Percentiles rank a stretch among this genome's conserved stretches.
phyloP scores from a whole-genome alignment of 805 yeast genomes.

The Candida corydali region DNA sequence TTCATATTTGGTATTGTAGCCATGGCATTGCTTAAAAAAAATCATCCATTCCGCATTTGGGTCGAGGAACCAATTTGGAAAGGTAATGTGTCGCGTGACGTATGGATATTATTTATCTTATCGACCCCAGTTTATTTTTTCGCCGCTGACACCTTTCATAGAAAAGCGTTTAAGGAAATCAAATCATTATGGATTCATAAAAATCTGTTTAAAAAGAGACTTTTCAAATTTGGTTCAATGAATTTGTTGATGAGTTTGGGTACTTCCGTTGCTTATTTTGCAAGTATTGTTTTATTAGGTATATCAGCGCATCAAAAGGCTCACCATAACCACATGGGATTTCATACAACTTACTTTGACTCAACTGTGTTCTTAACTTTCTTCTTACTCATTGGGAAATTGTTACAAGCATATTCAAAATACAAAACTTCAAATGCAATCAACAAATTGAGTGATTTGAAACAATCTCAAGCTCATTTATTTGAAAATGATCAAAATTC shows the following conservation, averaged over 20 bases:
- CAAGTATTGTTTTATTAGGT: constrained; percentile 55
- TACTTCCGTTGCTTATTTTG: constrained; percentile 66
- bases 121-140: constrained; percentile 73
- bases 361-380: constrained; percentile 74
- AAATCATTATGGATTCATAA: constrained; percentile 52
- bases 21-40: constrained; percentile 52
- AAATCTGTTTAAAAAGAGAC: constrained; percentile 50
- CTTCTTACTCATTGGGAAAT: constrained; percentile 66
- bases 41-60: constrained; percentile 46
- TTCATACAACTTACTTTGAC: constrained; percentile 68
- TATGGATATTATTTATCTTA: constrained; percentile 62
- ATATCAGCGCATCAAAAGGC: constrained; percentile 36
- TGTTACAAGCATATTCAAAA: constrained; percentile 64
- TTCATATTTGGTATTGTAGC: constrained; percentile 66
- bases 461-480: constrained; percentile 47
- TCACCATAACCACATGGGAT: constrained; percentile 32
- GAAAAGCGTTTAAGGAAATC: constrained; percentile 60
- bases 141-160: constrained; percentile 70
- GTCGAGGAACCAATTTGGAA: constrained; percentile 58
- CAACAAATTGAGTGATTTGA: constrained; percentile 46
- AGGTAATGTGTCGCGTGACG: constrained; percentile 56
- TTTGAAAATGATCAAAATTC: constrained; percentile 24
- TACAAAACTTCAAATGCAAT: constrained; percentile 65
- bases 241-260: constrained; percentile 69
- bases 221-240: constrained; percentile 76